Evolutionary conservation across 169 alveolate species (phyloP), one percentile per base, ranked within the genome.

Genomic region (Perkinsus marinus): DNA sequence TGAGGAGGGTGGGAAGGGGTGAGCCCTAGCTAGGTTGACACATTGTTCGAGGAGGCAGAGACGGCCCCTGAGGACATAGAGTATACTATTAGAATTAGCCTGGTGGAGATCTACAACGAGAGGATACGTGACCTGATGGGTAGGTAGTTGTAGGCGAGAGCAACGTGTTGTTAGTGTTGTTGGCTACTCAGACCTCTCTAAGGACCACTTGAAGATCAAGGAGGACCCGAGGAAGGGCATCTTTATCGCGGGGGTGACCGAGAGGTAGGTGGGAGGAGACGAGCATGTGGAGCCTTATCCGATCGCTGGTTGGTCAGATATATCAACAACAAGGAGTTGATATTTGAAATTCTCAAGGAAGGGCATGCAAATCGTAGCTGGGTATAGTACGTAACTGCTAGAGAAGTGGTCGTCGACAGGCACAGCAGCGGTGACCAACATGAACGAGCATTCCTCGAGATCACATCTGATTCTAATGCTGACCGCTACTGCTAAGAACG

Each of bases 181-280:
- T n/a, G n/a, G n/a, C 46, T 10, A 3, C 22, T 13, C 22, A 57
- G 79, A 57, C 22, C 79, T 57, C 36, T 57, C 79, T 5, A 57
- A 57, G 79, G 92, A 90, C 17, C 94, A 94, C 91, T 43, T 95
- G 34, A 93, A 94, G 91, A 93, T 96, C 36, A 93, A 96, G 92
- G 97, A 96, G 94, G 96, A 93, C 47, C 95, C 94, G 92, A 90
- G 92, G n/a, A 95, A 95, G 91, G 97, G 97, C 19, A 93, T 95
- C 37, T 95, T 95, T 92, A 95, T 96, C 30, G 93, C 92, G 90
- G 97, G 94, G 39, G 94, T 95, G 17, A 95, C 97, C 34, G 97
- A 96, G 91, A 91, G 94, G 30, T 95, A 95, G 91, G 96, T 95
- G 19, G 93, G 94, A 39, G 91, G 94, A 36, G 95, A 2, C 79